phyloP scores from a whole-genome alignment of 768 basidiomycete genomes.

The Suillus occidentalis region DNA sequence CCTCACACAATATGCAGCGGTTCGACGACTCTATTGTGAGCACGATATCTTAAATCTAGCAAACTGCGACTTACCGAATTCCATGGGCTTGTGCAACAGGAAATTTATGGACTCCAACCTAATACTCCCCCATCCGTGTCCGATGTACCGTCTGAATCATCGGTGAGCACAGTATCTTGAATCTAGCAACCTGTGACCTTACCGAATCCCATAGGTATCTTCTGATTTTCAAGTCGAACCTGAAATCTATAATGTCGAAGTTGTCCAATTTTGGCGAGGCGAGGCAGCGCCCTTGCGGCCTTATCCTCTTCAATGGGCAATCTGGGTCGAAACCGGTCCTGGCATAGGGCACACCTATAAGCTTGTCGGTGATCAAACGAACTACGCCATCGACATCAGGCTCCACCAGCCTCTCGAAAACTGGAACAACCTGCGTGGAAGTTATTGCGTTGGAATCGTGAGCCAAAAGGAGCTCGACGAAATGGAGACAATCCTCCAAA shows the following conservation, averaged over 20 bases:
- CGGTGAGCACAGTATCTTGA: not conserved
- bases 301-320: conserved; percentile 27
- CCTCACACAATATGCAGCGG: not conserved
- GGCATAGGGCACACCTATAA: conserved; percentile 26
- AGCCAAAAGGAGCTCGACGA: not conserved
- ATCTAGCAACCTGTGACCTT: not conserved
- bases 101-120: not conserved
- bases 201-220: not conserved
- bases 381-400: conserved; percentile 20
- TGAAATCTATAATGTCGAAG: conserved; percentile 22
- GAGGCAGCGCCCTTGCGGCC: conserved; percentile 3
- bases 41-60: not conserved
- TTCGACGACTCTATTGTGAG: not conserved
- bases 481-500: not conserved
- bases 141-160: not conserved
- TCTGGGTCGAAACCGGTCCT: conserved; percentile 23
- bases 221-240: conserved; percentile 4
- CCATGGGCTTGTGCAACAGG: not conserved
- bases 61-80: not conserved
- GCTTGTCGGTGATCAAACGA: conserved; percentile 22
- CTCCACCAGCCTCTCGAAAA: conserved; percentile 9
- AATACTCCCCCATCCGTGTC: too few relatives aligned
- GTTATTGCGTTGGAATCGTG: conserved; percentile 24
- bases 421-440: conserved; percentile 22
- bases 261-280: conserved; percentile 30